Percentiles rank a stretch among this genome's conserved stretches.
Conservation (phyloP, 768 basidiomycete species). For the Gyrodon lividus region DNA sequence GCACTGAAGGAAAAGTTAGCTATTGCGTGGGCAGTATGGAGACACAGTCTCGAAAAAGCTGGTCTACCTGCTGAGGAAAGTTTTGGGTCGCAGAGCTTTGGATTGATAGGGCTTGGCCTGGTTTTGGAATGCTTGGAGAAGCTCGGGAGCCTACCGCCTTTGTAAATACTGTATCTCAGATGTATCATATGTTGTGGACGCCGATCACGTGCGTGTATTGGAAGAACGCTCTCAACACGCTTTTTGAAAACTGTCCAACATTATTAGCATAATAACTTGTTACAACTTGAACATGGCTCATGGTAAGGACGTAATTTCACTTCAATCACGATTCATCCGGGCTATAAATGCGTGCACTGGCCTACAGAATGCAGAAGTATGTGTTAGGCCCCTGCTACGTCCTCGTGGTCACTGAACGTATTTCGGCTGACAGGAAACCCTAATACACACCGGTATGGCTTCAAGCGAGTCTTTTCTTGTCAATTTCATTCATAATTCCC, state of each 20-base stretch:
- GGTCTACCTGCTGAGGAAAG: constrained; percentile 22
- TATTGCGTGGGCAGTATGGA: constrained; percentile 67
- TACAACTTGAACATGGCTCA: constrained; percentile 13
- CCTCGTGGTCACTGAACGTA: background rate
- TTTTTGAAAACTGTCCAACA: no score
- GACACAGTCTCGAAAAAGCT: constrained; percentile 44
- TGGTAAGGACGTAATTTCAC: constrained; percentile 12
- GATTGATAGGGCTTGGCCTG: constrained; percentile 57
- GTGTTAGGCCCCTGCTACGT: background rate
- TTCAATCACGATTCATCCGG: background rate
- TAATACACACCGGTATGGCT: constrained; percentile 14
- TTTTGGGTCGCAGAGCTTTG: constrained; percentile 65
- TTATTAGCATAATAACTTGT: background rate
- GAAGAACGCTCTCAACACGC: no score
- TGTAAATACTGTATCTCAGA: constrained; percentile 1
- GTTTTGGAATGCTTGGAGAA: constrained; percentile 59
- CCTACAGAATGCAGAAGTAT: constrained; percentile 17
- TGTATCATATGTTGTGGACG: no score
- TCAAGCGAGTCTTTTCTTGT: background rate
- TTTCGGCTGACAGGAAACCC: constrained; percentile 9
- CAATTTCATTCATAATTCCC: background rate
- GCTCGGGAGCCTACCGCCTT: constrained; percentile 31
- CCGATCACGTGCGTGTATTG: background rate
- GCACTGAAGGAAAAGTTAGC: constrained; percentile 42
- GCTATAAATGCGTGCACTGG: constrained; percentile 2